phyloP scores from a whole-genome alignment of 2,329 filamentous ascomycete genomes.

The Colletotrichum nymphaeae region DNA sequence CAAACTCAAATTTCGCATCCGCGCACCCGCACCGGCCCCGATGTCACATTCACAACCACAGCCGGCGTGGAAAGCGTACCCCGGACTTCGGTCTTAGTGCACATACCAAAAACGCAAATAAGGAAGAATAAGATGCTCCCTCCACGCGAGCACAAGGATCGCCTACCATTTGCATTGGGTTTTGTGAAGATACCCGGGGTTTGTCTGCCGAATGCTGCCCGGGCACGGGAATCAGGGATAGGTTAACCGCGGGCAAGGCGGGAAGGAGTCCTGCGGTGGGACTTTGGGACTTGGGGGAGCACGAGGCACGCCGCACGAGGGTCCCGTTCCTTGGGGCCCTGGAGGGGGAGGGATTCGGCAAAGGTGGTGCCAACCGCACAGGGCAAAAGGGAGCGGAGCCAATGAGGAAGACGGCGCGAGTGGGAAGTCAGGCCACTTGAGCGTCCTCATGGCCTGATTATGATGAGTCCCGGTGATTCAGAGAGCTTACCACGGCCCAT shows the following conservation, averaged over 20 bases:
- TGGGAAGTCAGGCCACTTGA: conserved; percentile 35
- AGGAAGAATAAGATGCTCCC: neutral
- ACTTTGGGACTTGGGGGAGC: conserved; percentile 2
- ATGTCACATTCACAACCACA: neutral
- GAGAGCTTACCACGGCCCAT: neutral
- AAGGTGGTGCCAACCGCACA: conserved; percentile 27
- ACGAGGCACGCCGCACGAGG: conserved; percentile 5
- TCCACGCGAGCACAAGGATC: conserved; percentile 14
- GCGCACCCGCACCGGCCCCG: neutral
- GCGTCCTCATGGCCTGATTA: conserved; percentile 35
- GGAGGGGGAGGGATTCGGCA: neutral
- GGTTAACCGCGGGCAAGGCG: neutral
- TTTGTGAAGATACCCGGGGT: too few relatives aligned
- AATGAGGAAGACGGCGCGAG: conserved; percentile 21
- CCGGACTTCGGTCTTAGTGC: neutral
- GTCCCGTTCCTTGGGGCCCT: conserved; percentile 2
- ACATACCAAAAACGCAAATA: neutral
- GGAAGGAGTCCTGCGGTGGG: neutral
- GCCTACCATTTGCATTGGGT: neutral
- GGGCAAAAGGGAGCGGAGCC: conserved; percentile 21
- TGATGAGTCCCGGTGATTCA: conserved; percentile 29
- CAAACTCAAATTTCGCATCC: neutral
- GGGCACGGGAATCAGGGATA: neutral
- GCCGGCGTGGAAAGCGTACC: neutral
- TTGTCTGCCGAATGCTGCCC: neutral